Evolutionary conservation across 2,329 filamentous ascomycete species (phyloP), one percentile per base, ranked within the genome.

Genomic region (Atkinsonella hypoxylon): DNA sequence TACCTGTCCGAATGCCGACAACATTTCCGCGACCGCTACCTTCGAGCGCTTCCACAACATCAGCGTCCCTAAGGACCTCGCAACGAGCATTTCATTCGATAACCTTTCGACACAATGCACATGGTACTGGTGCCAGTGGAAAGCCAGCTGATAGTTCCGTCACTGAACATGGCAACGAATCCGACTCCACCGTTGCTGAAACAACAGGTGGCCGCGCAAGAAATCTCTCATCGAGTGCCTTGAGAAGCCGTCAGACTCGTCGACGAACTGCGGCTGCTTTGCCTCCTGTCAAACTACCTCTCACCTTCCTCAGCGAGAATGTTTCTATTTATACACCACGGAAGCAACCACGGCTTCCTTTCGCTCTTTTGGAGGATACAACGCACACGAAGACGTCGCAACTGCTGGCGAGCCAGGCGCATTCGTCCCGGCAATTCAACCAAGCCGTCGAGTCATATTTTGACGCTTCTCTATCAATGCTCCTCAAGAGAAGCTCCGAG

Each of bases 231-330:
- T 51, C 58, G 8, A 53, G 57, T 39, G 58, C 60, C 30, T 45
- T 59, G 58, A 65, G 62, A 54, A 61, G 57, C 51, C 64, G 66
- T 31, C 58, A 61, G 47, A 54, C 63, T 50, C 62, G 67, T 48
- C 62, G 62, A 48, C 58, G 63, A 41, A 61, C 59, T 32, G 63
- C 66, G 34, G 64, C 68, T 26, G 67, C 69, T 43, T 56, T 79
- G 11, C 77, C 77, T n/a, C 68, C 72, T 2, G 66, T 79, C 20
- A 68, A 73, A 47, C 65, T 86, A 13, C 80, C 82, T 0, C 64
- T 70, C 51, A 75, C 71, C 64, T 86, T 85, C 54, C 63, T 79
- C 49, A 65, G 74, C 39, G 62, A 68, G 18, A 76, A 76, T 50
- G 71, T 85, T 39, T 60, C 54, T 12, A 51, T 64, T 22, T 59